A percentile compares a stretch with the other conserved stretches of the same genome.
These are phyloP conservation scores for Lichtheimia ramosa DNA, from an alignment of 371 early-diverging fungal species.

Conservation along the genomic window DNA sequence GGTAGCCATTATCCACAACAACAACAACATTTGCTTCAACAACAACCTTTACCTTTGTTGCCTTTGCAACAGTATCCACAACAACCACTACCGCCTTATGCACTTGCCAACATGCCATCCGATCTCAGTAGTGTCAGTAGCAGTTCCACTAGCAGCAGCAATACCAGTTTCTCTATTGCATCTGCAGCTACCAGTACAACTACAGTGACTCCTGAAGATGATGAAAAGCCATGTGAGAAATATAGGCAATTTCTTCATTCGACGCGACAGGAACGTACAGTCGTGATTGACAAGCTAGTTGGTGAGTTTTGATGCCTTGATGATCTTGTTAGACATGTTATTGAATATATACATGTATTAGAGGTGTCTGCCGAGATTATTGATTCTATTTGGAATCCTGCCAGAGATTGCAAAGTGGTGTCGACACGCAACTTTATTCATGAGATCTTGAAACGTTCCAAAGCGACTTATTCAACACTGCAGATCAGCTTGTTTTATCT, in stretches of 20 bases:
- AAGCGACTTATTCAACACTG: slow-evolving; percentile 74
- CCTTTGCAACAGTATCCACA: not conserved
- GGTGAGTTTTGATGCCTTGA: slow-evolving; percentile 8
- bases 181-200: not conserved
- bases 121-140: not conserved
- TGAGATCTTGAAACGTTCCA: slow-evolving; percentile 71
- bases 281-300: slow-evolving; percentile 34
- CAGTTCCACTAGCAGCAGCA: slow-evolving; percentile 1
- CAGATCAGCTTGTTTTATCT: slow-evolving; percentile 70
- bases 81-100: not conserved
- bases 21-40: slow-evolving; percentile 7
- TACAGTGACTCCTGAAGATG: slow-evolving; percentile 3
- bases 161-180: not conserved
- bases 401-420: slow-evolving; percentile 42
- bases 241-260: slow-evolving; percentile 21
- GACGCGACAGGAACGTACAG: slow-evolving; percentile 22
- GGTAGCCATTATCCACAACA: slow-evolving; percentile 1
- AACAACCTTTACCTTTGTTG: not conserved
- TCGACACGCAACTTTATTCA: slow-evolving; percentile 57
- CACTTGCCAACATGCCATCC: not conserved
- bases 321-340: too few species aligned
- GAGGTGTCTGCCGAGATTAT: slow-evolving; percentile 36
- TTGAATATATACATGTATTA: not conserved
- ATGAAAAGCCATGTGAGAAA: slow-evolving; percentile 19
- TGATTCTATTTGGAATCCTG: slow-evolving; percentile 39